Evolutionary conservation across 2,329 filamentous ascomycete species (phyloP).

Genomic region (Penicillium sp.): DNA sequence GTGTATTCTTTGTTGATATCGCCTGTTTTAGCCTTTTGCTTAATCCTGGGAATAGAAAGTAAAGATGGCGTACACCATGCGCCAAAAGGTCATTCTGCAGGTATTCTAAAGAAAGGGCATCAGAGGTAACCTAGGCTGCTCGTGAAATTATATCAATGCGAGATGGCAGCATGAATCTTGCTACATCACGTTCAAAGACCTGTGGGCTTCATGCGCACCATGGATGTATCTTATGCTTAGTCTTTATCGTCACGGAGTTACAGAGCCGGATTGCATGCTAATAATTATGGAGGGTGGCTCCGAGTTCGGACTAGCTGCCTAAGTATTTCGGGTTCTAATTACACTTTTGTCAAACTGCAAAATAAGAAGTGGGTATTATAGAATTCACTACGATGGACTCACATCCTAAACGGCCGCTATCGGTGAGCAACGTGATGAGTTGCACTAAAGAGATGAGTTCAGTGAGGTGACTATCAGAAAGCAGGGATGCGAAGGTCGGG

Average conservation of each 20-base stretch:
- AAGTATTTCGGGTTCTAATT: not conserved
- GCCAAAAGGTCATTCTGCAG: not conserved
- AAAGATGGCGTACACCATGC: not conserved
- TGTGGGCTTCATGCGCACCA: not conserved
- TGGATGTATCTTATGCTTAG: not conserved
- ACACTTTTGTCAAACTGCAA: not conserved
- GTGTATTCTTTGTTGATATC: not conserved
- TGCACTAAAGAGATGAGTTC: not conserved
- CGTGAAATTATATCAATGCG: not conserved
- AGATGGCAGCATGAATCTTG: not conserved
- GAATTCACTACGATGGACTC: not conserved
- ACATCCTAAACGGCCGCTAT: not conserved
- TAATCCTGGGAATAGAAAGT: not conserved
- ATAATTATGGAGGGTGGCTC: not conserved
- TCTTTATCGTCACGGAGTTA: not conserved
- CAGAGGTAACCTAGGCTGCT: not conserved
- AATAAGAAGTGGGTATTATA: not conserved
- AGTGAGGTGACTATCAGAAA: not conserved
- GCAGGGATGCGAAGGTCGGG: not conserved
- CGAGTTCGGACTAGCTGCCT: not conserved
- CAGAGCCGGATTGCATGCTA: constrained; percentile 1
- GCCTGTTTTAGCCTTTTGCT: no score
- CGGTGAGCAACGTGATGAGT: not conserved
- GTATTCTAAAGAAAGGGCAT: not conserved
- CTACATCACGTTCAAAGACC: not conserved